phyloP scores from a whole-genome alignment of 805 yeast genomes.

The Grigorovia yakushimaensis region DNA sequence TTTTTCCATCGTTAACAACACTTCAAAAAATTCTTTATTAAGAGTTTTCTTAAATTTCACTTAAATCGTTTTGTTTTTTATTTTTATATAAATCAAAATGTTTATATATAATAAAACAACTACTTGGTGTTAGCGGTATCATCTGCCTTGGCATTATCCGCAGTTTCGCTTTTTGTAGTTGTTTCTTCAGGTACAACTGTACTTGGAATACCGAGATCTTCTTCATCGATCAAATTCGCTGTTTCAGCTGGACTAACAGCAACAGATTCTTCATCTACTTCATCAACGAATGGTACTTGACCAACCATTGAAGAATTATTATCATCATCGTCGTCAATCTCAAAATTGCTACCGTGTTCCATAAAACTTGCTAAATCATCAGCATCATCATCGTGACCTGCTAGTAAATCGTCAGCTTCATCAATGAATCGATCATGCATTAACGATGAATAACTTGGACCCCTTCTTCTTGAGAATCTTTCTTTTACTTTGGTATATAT shows the following conservation, averaged over 20 bases:
- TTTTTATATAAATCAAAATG: too few species aligned
- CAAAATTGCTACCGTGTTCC: conserved; percentile 28
- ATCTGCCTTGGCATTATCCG: too few species aligned
- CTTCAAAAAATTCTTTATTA: neutral
- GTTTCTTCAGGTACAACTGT: neutral
- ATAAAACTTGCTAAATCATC: conserved; percentile 37
- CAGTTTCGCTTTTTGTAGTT: neutral
- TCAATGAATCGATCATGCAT: conserved; percentile 28
- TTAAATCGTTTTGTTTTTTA: too few species aligned
- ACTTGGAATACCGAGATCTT: neutral
- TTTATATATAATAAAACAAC: too few species aligned
- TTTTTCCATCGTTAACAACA: neutral
- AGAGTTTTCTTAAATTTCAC: neutral
- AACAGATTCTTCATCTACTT: neutral
- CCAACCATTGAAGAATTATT: neutral
- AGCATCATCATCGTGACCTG: conserved; percentile 40
- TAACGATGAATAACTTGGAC: conserved; percentile 27
- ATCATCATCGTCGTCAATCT: conserved; percentile 22
- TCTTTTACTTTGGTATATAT: conserved; percentile 12
- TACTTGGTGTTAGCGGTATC: too few species aligned
- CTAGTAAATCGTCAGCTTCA: conserved; percentile 29
- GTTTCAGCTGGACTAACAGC: neutral
- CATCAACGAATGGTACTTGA: neutral
- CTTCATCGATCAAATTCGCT: neutral
- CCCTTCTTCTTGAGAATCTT: conserved; percentile 22